These are phyloP conservation scores for Fusarium napiforme DNA, from an alignment of 2,329 filamentous ascomycete species.

Conservation along the genomic window DNA sequence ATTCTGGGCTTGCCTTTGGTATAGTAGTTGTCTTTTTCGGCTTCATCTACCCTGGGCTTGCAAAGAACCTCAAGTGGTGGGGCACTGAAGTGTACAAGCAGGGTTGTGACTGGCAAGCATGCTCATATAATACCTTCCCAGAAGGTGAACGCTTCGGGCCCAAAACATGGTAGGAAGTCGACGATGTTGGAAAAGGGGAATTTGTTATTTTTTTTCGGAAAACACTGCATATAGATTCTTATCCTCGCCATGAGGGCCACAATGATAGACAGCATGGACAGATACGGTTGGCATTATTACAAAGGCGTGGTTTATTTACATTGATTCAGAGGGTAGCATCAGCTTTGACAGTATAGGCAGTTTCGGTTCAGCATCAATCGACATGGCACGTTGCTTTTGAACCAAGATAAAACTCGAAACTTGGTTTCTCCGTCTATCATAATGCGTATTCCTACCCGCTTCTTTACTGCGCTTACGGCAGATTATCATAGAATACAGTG, in stretches of 20 bases:
- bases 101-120: constrained; percentile 87
- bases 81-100: constrained; percentile 86
- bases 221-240: constrained; percentile 37
- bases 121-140: constrained; percentile 72
- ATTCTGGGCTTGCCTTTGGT: constrained; percentile 84
- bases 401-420: constrained; percentile 33
- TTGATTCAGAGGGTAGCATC: neutral
- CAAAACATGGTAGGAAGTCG: constrained; percentile 61
- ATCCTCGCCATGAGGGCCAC: neutral
- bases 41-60: constrained; percentile 83
- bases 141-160: constrained; percentile 76
- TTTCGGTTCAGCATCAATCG: neutral
- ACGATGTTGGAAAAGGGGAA: neutral
- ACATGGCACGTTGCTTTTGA: constrained; percentile 10
- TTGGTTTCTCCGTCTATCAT: constrained; percentile 45
- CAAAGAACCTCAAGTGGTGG: constrained; percentile 84
- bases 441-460: constrained; percentile 33
- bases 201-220: neutral
- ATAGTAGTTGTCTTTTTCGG: constrained; percentile 88
- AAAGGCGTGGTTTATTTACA: constrained; percentile 7
- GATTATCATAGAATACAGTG: constrained; percentile 51
- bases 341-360: neutral
- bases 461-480: constrained; percentile 42
- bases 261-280: constrained; percentile 35
- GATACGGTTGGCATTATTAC: constrained; percentile 7